phyloP scores from a whole-genome alignment of 1,284 basidiomycete genomes.

The Trichosporon sp. region DNA sequence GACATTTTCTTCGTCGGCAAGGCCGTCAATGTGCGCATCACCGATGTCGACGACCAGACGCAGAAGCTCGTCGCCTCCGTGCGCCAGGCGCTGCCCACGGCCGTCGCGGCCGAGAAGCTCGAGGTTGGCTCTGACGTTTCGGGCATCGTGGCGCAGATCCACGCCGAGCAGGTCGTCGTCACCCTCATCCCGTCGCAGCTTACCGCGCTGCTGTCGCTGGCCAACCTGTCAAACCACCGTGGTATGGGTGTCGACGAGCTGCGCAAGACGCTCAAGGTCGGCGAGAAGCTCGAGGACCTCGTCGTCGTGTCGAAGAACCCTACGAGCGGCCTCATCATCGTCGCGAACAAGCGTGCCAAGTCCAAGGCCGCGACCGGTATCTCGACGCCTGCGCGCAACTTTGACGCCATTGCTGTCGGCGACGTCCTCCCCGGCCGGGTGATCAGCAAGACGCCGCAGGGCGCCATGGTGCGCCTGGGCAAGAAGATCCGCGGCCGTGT shows the following conservation, averaged over 20 bases:
- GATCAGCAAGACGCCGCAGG: slow-evolving; percentile 59
- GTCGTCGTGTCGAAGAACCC: slow-evolving; percentile 84
- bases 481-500: slow-evolving; percentile 65
- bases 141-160: slow-evolving; percentile 68
- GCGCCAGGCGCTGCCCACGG: slow-evolving; percentile 64
- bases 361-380: slow-evolving; percentile 47
- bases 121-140: slow-evolving; percentile 69
- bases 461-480: slow-evolving; percentile 69
- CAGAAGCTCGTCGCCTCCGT: slow-evolving; percentile 76
- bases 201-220: slow-evolving; percentile 76
- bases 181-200: slow-evolving; percentile 65
- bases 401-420: slow-evolving; percentile 64
- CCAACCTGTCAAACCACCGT: slow-evolving; percentile 79
- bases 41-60: slow-evolving; percentile 61
- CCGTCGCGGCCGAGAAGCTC: slow-evolving; percentile 60
- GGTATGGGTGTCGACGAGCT: slow-evolving; percentile 65
- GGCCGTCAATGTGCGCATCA: slow-evolving; percentile 79
- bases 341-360: slow-evolving; percentile 55
- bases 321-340: slow-evolving; percentile 81
- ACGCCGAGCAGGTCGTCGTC: slow-evolving; percentile 75
- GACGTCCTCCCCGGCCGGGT: slow-evolving; percentile 73
- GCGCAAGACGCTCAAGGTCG: slow-evolving; percentile 60
- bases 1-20: slow-evolving; percentile 73
- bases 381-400: slow-evolving; percentile 54
- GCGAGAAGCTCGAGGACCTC: slow-evolving; percentile 69